These are phyloP conservation scores for Geotrichum bryndzae DNA, from an alignment of 1,139 yeast genomes.

Conservation along the genomic window DNA sequence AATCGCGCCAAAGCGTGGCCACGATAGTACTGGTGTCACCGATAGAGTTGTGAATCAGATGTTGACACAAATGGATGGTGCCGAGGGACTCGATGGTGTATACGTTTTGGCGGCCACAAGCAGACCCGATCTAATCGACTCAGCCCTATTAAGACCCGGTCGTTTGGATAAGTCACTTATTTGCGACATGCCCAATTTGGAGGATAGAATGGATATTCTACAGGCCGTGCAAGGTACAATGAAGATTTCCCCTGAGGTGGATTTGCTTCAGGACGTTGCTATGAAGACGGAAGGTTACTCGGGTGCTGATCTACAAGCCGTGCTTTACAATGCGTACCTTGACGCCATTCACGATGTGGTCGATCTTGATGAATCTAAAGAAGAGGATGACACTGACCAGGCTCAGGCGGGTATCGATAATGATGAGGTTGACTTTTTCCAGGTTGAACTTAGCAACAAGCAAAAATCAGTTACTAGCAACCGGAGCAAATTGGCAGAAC, in stretches of 20 bases:
- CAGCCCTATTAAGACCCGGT: constrained; percentile 92
- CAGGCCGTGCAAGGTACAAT: constrained; percentile 46
- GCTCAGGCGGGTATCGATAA: constrained; percentile 23
- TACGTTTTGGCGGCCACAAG: constrained; percentile 95
- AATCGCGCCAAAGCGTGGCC: constrained; percentile 96
- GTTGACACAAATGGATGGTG: constrained; percentile 98
- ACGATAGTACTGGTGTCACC: constrained; percentile 95
- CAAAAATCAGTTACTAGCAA: constrained; percentile 20
- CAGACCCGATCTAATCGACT: constrained; percentile 90
- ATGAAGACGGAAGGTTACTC: constrained; percentile 66
- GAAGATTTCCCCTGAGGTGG: constrained; percentile 42
- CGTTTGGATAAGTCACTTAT: constrained; percentile 86
- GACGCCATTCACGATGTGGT: constrained; percentile 81
- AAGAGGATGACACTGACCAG: constrained; percentile 29
- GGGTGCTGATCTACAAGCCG: constrained; percentile 93
- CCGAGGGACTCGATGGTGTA: constrained; percentile 95
- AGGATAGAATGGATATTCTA: constrained; percentile 71
- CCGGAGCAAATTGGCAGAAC: constrained; percentile 39
- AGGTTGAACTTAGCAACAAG: constrained; percentile 25
- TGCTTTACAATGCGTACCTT: constrained; percentile 85
- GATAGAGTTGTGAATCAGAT: constrained; percentile 96
- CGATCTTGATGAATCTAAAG: constrained; percentile 36
- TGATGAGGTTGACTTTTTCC: constrained; percentile 35
- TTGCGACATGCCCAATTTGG: constrained; percentile 74
- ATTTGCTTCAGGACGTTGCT: constrained; percentile 50